These are phyloP conservation scores for Ceratocystis destructans DNA, from an alignment of 2,329 filamentous ascomycete genomes.

Conservation along the genomic window DNA sequence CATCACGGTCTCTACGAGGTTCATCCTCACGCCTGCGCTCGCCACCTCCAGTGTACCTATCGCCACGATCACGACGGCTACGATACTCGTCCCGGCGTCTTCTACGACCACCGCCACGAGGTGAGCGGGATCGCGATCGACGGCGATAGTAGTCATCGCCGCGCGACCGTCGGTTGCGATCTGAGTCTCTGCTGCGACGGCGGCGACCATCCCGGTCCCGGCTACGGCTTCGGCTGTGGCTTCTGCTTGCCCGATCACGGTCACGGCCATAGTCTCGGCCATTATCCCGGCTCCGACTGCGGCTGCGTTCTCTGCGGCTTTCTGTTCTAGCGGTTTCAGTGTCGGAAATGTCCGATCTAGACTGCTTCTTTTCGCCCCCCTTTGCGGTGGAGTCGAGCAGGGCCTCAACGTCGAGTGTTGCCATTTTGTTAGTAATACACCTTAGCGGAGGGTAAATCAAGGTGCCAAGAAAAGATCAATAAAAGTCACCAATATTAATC, in stretches of 20 bases:
- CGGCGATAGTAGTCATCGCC: constrained; percentile 52
- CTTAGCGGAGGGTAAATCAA: neutral
- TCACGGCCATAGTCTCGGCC: constrained; percentile 46
- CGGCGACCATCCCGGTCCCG: constrained; percentile 40
- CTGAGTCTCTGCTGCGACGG: constrained; percentile 67
- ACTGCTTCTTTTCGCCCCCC: constrained; percentile 33
- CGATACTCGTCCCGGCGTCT: constrained; percentile 27
- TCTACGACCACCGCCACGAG: constrained; percentile 32
- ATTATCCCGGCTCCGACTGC: constrained; percentile 27
- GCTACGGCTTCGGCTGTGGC: constrained; percentile 42
- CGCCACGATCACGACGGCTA: constrained; percentile 36
- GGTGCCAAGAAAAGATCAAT: neutral
- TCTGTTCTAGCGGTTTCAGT: constrained; percentile 45
- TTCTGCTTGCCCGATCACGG: constrained; percentile 35
- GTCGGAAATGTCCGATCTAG: constrained; percentile 34
- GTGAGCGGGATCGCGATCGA: constrained; percentile 61
- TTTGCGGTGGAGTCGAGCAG: constrained; percentile 75
- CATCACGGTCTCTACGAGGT: constrained; percentile 30
- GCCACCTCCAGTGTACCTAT: constrained; percentile 39
- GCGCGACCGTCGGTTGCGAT: constrained; percentile 57
- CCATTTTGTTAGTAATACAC: constrained; percentile 27
- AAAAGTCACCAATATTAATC: neutral
- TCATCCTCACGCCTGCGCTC: constrained; percentile 37
- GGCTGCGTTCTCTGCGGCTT: constrained; percentile 31
- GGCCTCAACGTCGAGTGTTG: constrained; percentile 64